These are phyloP conservation scores for Diaporthe longicolla DNA, from an alignment of 2,329 filamentous ascomycete genomes.

Conservation along the genomic window DNA sequence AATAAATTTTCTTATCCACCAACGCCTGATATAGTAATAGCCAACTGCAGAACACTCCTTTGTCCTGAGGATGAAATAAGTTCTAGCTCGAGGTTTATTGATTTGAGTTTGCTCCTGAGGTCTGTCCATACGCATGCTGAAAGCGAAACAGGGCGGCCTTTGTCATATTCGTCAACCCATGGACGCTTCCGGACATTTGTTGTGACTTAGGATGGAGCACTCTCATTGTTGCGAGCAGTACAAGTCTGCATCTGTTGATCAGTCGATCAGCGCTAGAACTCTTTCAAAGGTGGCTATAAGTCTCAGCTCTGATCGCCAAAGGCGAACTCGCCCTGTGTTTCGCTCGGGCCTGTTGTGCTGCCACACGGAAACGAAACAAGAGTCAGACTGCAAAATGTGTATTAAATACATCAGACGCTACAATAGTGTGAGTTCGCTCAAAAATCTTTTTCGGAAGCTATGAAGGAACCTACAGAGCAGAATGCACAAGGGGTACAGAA, in stretches of 20 bases:
- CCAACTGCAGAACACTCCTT: not conserved
- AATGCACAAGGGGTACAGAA: not conserved
- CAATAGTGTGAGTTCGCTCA: not conserved
- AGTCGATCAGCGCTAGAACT: not conserved
- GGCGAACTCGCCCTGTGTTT: not conserved
- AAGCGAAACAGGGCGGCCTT: slow-evolving; percentile 3
- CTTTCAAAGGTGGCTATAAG: slow-evolving; percentile 14
- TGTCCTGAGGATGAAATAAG: not conserved
- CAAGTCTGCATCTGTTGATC: not conserved
- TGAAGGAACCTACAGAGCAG: not conserved
- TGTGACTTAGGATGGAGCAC: not conserved
- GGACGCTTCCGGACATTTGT: slow-evolving; percentile 18
- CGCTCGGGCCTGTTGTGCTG: not conserved
- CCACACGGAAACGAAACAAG: not conserved
- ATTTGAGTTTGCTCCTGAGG: not conserved
- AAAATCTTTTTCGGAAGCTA: not conserved
- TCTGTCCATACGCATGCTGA: not conserved
- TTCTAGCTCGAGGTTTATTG: not conserved
- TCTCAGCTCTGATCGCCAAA: not conserved
- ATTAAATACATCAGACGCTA: slow-evolving; percentile 2
- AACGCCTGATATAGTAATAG: not conserved
- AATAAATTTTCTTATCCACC: not conserved
- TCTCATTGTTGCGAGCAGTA: not conserved
- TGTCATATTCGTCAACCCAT: not conserved
- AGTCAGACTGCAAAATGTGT: slow-evolving; percentile 4